phyloP scores from a whole-genome alignment of 2,329 filamentous ascomycete species.

The Endoconidiophora polonica region DNA sequence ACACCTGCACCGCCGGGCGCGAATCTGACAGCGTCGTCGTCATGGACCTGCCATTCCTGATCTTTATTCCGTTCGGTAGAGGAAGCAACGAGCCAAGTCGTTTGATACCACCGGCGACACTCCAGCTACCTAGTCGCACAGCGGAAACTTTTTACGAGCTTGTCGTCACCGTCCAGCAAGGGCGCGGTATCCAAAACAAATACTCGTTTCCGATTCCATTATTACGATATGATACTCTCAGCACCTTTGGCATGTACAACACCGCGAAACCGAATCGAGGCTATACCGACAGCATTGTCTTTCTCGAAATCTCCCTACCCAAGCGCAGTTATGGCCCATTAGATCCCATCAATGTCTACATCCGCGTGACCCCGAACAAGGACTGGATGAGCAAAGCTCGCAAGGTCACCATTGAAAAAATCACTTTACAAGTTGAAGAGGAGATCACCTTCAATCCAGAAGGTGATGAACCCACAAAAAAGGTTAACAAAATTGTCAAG shows the following conservation, averaged over 20 bases:
- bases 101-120: conserved; percentile 77
- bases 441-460: conserved; percentile 98
- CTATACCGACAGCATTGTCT: conserved; percentile 79
- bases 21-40: conserved; percentile 78
- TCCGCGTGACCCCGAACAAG: conserved; percentile 80
- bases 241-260: conserved; percentile 99
- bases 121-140: conserved; percentile 82
- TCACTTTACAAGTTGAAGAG: conserved; percentile 87
- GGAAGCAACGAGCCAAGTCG: conserved; percentile 70
- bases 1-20: conserved; percentile 66
- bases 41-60: conserved; percentile 94
- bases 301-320: conserved; percentile 77
- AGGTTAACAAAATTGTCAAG: conserved; percentile 72
- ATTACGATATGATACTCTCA: conserved; percentile 85
- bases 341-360: conserved; percentile 89
- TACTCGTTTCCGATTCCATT: conserved; percentile 84
- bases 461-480: conserved; percentile 84
- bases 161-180: conserved; percentile 88
- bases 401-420: conserved; percentile 83
- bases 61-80: conserved; percentile 91
- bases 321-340: conserved; percentile 93
- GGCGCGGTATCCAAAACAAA: conserved; percentile 71
- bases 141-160: conserved; percentile 95
- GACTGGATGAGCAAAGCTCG: conserved; percentile 84
- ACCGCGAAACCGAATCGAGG: conserved; percentile 76